phyloP scores from a whole-genome alignment of 768 basidiomycete species.

The Leccinum broughii region DNA sequence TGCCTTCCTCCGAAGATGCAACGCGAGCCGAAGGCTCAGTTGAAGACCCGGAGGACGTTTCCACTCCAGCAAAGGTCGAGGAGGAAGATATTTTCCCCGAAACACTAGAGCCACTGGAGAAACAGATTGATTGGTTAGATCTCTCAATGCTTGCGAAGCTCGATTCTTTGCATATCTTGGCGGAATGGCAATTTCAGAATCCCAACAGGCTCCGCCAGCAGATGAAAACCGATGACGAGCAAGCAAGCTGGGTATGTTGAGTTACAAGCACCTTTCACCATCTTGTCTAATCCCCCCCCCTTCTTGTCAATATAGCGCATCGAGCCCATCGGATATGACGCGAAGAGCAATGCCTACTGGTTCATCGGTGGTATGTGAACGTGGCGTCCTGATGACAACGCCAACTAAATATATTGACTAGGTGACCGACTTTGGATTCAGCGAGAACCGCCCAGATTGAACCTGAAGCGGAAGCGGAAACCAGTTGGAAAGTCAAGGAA shows the following conservation, averaged over 20 bases:
- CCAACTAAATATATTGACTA: constrained; percentile 28
- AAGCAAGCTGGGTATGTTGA: constrained; percentile 69
- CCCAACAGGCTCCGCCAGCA: constrained; percentile 63
- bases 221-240: constrained; percentile 80
- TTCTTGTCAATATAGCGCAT: constrained; percentile 55
- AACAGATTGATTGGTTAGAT: constrained; percentile 66
- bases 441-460: constrained; percentile 56
- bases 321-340: constrained; percentile 84
- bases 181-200: constrained; percentile 89
- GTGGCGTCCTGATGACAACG: not conserved
- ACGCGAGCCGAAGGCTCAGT: not conserved
- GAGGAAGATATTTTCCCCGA: constrained; percentile 21
- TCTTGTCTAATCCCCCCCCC: not conserved
- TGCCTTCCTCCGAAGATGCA: constrained; percentile 7
- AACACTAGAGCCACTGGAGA: constrained; percentile 31
- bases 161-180: constrained; percentile 68
- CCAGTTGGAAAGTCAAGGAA: constrained; percentile 22
- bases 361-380: constrained; percentile 65
- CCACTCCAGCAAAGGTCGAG: constrained; percentile 21
- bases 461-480: constrained; percentile 44
- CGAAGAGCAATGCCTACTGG: constrained; percentile 80
- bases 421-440: constrained; percentile 88
- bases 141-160: constrained; percentile 72
- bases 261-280: not conserved
- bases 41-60: constrained; percentile 2